These are phyloP conservation scores for Crithidia fasciculata DNA, from an alignment of 208 protist genomes.

Conservation along the genomic window DNA sequence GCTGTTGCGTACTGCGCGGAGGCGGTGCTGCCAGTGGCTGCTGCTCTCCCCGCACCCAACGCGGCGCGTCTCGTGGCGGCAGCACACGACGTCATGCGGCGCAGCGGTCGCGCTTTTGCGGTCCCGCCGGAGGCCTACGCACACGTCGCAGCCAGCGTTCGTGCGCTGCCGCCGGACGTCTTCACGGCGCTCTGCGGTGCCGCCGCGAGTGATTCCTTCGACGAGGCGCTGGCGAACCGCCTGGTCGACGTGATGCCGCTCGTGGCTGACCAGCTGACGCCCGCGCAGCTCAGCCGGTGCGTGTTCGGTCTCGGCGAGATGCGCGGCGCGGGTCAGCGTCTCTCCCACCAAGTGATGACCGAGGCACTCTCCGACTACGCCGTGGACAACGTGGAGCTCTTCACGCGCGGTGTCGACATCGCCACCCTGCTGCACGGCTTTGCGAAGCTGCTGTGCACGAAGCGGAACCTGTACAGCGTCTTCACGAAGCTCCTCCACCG, in stretches of 20 bases:
- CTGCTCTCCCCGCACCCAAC: not conserved
- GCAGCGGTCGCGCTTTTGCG: not conserved
- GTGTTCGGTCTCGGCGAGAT: slow-evolving; percentile 69
- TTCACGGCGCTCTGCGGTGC: slow-evolving; percentile 24
- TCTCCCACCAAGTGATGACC: slow-evolving; percentile 76
- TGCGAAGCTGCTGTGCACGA: slow-evolving; percentile 75
- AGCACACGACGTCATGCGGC: not conserved
- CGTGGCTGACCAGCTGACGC: slow-evolving; percentile 50
- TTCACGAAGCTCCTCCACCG: slow-evolving; percentile 50
- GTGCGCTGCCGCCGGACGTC: slow-evolving; percentile 10
- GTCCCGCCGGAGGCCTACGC: slow-evolving; percentile 7
- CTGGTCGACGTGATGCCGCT: slow-evolving; percentile 50
- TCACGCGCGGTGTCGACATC: slow-evolving; percentile 68
- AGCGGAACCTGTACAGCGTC: slow-evolving; percentile 79
- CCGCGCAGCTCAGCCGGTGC: slow-evolving; percentile 51
- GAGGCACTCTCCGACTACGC: slow-evolving; percentile 73
- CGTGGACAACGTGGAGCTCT: slow-evolving; percentile 72
- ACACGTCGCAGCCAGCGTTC: not conserved
- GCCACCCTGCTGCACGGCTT: slow-evolving; percentile 75
- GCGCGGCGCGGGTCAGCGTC: slow-evolving; percentile 55
- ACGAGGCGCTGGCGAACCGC: slow-evolving; percentile 24
- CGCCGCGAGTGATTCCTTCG: slow-evolving; percentile 14
- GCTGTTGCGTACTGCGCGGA: slow-evolving; percentile 3
- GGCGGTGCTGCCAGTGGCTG: slow-evolving; percentile 11
- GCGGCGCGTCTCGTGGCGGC: slow-evolving; percentile 12